phyloP scores from a whole-genome alignment of 257 asterid genomes.

The Solanum rostratum region DNA sequence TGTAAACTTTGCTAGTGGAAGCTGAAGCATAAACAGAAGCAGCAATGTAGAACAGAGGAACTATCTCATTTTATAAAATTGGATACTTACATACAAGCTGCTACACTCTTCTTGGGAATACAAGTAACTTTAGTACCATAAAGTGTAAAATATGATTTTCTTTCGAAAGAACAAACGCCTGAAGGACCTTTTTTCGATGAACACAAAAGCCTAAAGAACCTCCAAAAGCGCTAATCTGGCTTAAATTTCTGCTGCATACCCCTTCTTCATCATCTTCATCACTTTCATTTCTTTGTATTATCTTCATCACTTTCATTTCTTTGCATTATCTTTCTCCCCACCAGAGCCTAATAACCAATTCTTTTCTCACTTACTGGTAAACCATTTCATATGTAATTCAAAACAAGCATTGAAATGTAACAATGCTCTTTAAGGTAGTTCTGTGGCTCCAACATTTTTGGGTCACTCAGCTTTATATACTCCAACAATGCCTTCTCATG shows the following conservation, averaged over 20 bases:
- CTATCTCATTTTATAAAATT: not conserved
- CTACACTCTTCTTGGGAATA: not conserved
- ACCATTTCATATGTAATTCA: constrained; percentile 76
- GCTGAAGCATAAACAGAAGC: not conserved
- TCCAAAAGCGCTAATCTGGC: not conserved
- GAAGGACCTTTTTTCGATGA: too few relatives aligned
- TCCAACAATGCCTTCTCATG: constrained; percentile 82
- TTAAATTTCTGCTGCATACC: constrained; percentile 32
- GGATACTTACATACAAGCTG: not conserved
- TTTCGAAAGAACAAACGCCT: not conserved
- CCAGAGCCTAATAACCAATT: constrained; percentile 28
- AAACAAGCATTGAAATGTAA: constrained; percentile 78
- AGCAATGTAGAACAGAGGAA: not conserved
- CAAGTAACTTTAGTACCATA: not conserved
- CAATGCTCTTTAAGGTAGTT: constrained; percentile 64
- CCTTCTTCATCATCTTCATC: constrained; percentile 46
- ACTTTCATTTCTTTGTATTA: constrained; percentile 2
- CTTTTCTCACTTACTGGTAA: constrained; percentile 26
- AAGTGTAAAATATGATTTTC: not conserved
- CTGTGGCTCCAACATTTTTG: constrained; percentile 52
- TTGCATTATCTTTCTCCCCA: constrained; percentile 14
- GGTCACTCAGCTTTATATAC: constrained; percentile 57
- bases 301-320: constrained; percentile 28
- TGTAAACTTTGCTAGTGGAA: not conserved
- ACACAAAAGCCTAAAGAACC: not conserved